These are phyloP conservation scores for Hansfordia pulvinata DNA, from an alignment of 2,329 filamentous ascomycete species.

Conservation along the genomic window DNA sequence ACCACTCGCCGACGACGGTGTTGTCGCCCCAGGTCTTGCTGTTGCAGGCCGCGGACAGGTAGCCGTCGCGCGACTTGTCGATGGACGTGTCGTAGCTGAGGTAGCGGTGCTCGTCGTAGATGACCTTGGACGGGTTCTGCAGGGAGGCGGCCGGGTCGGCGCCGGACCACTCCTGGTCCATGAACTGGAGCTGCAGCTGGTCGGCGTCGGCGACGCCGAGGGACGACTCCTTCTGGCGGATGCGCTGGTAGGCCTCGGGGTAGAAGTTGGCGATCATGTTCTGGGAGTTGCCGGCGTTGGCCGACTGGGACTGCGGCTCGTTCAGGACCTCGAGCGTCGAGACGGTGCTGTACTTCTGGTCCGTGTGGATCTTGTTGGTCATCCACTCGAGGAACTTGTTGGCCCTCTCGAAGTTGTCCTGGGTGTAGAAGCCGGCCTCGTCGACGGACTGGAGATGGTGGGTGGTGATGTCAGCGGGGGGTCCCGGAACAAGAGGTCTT, in stretches of 20 bases:
- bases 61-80: conserved; percentile 4
- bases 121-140: conserved; percentile 25
- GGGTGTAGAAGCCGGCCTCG: conserved; percentile 37
- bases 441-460: conserved; percentile 10
- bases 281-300: conserved; percentile 14
- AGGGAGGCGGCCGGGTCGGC: conserved; percentile 36
- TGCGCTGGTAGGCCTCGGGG: conserved; percentile 27
- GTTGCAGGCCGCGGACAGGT: conserved; percentile 10
- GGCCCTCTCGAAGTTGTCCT: conserved; percentile 41
- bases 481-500: no score
- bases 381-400: conserved; percentile 42
- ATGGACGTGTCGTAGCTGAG: conserved; percentile 23
- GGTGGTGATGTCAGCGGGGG: no score
- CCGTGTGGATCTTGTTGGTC: conserved; percentile 33
- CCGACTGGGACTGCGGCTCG: conserved; percentile 33
- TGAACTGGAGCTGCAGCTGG: conserved; percentile 35
- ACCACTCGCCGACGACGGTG: conserved; percentile 11
- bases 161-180: conserved; percentile 38
- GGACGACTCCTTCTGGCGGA: conserved; percentile 31
- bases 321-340: conserved; percentile 47
- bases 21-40: conserved; percentile 7
- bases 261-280: conserved; percentile 29
- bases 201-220: conserved; percentile 26
- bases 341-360: conserved; percentile 34
- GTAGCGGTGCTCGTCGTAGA: conserved; percentile 47